Percentiles rank a stretch among this genome's conserved stretches.
These are phyloP conservation scores for Cordyceps cateniannulata DNA, from an alignment of 2,329 filamentous ascomycete species.

Conservation along the genomic window DNA sequence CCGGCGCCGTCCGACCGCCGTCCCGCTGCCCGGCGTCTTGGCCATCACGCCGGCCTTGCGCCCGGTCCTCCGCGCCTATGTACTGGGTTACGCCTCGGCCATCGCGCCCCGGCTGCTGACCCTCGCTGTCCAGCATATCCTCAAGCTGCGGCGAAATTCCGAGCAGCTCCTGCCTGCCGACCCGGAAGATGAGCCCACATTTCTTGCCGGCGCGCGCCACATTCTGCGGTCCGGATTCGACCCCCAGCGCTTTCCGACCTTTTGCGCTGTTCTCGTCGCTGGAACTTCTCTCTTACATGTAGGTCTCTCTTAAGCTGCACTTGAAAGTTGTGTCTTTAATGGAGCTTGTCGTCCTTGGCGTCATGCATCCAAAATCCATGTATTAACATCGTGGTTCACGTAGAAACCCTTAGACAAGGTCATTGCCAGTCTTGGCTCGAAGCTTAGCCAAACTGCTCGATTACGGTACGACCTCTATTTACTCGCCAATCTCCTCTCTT, in stretches of 20 bases:
- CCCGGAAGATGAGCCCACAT: conserved; percentile 23
- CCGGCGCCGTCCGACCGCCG: not conserved
- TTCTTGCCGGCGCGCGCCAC: conserved; percentile 26
- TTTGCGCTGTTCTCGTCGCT: conserved; percentile 55
- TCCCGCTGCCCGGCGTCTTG: conserved; percentile 9
- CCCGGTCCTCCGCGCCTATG: conserved; percentile 52
- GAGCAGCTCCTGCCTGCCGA: conserved; percentile 21
- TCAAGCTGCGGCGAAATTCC: conserved; percentile 27
- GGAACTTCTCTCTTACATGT: conserved; percentile 57
- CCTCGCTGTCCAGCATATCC: conserved; percentile 44
- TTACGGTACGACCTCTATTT: conserved; percentile 21
- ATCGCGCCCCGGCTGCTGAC: conserved; percentile 51
- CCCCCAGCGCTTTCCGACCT: conserved; percentile 52
- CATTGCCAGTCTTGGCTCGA: conserved; percentile 20
- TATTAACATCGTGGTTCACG: not conserved
- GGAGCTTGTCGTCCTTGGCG: not conserved
- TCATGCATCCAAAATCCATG: not conserved
- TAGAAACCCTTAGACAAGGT: conserved; percentile 9
- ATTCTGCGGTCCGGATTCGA: conserved; percentile 48
- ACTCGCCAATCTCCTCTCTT: not conserved
- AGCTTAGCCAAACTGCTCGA: conserved; percentile 20
- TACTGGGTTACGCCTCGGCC: conserved; percentile 53
- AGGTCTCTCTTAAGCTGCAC: conserved; percentile 16
- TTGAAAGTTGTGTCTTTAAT: too few species aligned
- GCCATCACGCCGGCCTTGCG: conserved; percentile 44